These are phyloP conservation scores for Sporisorium scitamineum DNA, from an alignment of 1,284 basidiomycete species.

Conservation along the genomic window DNA sequence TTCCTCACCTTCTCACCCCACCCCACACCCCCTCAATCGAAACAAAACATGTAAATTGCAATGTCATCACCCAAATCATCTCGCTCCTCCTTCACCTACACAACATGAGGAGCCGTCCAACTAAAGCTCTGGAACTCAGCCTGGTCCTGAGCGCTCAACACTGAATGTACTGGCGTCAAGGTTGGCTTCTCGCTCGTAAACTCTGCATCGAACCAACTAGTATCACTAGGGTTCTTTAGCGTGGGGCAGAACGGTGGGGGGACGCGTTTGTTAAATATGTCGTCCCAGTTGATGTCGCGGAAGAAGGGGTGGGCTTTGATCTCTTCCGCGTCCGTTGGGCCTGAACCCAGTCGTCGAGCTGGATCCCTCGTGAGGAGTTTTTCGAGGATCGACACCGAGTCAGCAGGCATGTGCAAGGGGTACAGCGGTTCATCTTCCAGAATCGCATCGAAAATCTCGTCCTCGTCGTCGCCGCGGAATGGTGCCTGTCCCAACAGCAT, in stretches of 20 bases:
- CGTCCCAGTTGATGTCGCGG: constrained; percentile 96
- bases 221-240: constrained; percentile 75
- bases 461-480: constrained; percentile 98
- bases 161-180: constrained; percentile 94
- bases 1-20: no score
- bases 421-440: constrained; percentile 98
- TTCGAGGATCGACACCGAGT: constrained; percentile 94
- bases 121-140: constrained; percentile 70
- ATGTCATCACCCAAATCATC: neutral
- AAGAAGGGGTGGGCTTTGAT: constrained; percentile 99
- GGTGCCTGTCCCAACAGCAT: constrained; percentile 99
- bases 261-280: constrained; percentile 93
- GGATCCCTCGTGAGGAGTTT: constrained; percentile 94
- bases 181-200: constrained; percentile 97
- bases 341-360: constrained; percentile 90
- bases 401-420: constrained; percentile 99
- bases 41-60: no score
- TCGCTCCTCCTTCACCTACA: neutral
- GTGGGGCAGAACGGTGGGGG: constrained; percentile 97
- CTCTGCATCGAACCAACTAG: constrained; percentile 91
- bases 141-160: constrained; percentile 91
- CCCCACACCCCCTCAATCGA: no score
- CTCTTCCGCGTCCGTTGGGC: constrained; percentile 91
- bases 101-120: constrained; percentile 53
- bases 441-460: constrained; percentile 99